These are phyloP conservation scores for Hippophae gyantsensis DNA, from an alignment of 306 rosid species.

Conservation along the genomic window DNA sequence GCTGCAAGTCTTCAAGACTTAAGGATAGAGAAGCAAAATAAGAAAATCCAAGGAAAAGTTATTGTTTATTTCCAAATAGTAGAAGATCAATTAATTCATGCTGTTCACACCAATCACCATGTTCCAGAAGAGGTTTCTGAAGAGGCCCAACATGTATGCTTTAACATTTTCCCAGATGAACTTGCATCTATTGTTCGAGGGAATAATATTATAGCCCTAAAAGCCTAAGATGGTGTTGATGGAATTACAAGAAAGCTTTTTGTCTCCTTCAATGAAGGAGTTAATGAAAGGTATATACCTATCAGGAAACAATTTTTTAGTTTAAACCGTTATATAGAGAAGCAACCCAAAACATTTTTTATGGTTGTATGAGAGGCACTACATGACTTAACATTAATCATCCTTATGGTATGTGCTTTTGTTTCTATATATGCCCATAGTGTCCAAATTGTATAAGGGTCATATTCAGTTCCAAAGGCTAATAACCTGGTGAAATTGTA, in stretches of 20 bases:
- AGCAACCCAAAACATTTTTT: conserved; percentile 53
- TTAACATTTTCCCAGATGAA: conserved; percentile 77
- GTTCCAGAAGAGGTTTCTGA: no score
- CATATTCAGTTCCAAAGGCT: conserved; percentile 67
- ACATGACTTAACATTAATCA: conserved; percentile 75
- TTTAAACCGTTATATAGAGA: conserved; percentile 60
- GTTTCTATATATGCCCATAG: conserved; percentile 82
- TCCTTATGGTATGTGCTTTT: conserved; percentile 77
- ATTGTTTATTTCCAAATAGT: conserved; percentile 83
- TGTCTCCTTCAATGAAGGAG: conserved; percentile 49
- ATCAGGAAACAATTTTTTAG: conserved; percentile 69
- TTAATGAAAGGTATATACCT: conserved; percentile 34
- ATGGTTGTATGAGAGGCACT: conserved; percentile 84
- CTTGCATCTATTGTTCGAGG: conserved; percentile 58
- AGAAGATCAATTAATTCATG: conserved; percentile 77
- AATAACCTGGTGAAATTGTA: no score
- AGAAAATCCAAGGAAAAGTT: no score
- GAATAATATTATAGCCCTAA: conserved; percentile 45
- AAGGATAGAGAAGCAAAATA: conserved; percentile 44
- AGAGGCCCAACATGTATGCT: conserved; percentile 66
- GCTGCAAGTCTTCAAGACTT: conserved; percentile 42
- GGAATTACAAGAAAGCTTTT: conserved; percentile 44
- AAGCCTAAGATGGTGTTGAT: conserved; percentile 42
- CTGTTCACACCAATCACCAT: conserved; percentile 45
- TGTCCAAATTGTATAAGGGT: conserved; percentile 90